phyloP scores from a whole-genome alignment of 345 rosid species.

The Jatropha curcas region DNA sequence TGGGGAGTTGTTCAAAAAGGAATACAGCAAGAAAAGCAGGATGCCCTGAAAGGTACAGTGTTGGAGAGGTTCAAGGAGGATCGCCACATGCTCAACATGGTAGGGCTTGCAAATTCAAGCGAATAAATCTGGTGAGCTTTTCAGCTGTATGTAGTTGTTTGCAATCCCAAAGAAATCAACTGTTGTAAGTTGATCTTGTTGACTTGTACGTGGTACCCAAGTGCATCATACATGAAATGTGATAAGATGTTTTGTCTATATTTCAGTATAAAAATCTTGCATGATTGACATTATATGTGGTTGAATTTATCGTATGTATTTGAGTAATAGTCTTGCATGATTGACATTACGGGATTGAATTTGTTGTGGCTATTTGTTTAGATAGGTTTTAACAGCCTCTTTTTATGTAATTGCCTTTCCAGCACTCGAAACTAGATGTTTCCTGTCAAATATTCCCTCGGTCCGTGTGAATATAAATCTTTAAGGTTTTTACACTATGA shows the following conservation, averaged over 20 bases:
- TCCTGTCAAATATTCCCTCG: too few species aligned
- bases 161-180: not conserved
- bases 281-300: too few species aligned
- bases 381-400: too few species aligned
- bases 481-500: too few species aligned
- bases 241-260: not conserved
- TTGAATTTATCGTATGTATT: too few species aligned
- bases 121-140: constrained; percentile 28
- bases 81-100: constrained; percentile 82
- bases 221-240: too few species aligned
- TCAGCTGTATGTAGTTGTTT: not conserved
- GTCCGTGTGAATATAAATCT: too few species aligned
- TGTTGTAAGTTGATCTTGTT: not conserved
- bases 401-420: too few species aligned
- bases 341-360: not conserved
- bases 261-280: too few species aligned
- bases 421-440: too few species aligned
- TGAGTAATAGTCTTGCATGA: too few species aligned
- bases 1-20: constrained; percentile 65
- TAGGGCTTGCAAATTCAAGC: constrained; percentile 79
- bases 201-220: not conserved
- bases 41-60: constrained; percentile 48
- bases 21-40: constrained; percentile 40
- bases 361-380: not conserved
- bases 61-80: constrained; percentile 86